Base-by-base conservation (phyloP, 345 rosid genomes). In the Salix purpurea region DNA sequence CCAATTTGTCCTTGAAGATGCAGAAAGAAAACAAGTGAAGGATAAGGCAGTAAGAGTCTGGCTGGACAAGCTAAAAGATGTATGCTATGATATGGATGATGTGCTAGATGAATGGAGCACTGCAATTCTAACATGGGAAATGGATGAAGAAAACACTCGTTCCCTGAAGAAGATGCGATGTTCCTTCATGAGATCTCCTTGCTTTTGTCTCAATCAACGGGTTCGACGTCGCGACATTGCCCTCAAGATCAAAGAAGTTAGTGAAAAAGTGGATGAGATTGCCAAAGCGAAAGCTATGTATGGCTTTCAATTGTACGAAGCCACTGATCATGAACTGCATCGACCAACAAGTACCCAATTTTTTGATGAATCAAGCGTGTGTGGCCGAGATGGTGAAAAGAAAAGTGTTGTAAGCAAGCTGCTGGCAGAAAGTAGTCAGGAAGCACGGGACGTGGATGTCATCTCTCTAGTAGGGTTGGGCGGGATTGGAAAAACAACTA, bases 21-120 rank as follows among this genome's bases (percentile, higher is more conserved):
- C 83, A 36, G 83, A 81, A 70, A 60, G 40, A 44, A 67, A 70
- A 70, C 77, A 76, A 58, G 34, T 76, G 44, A 61, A 72, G 36
- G 77, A 76, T 11, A 54, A 21, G 1, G 15, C 48, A 0, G 73
- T 73, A 18, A 72, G n/a, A 21, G n/a, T 28, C 10, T 80, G 83
- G 83, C 58, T 81, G 18, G 21, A 30, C 23, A 60, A 68, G 42
- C 83, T 81, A 42, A 76, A 72, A 62, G 50, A 69, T 16, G 26
- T 70, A 2, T 67, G 70, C 5, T 76, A 76, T 56, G 80, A 76
- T 34, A 67, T 81, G 52, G 80, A 71, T 7, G 80, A 79, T 28
- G 52, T 70, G 56, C 6, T 79, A 4, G 83, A 80, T 24, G 72
- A 70, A 74, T 58, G 83, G 83, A 40, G 64, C 28, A 50, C 71